These are phyloP conservation scores for Colletotrichum musicola DNA, from an alignment of 2,329 filamentous ascomycete genomes.

Conservation along the genomic window DNA sequence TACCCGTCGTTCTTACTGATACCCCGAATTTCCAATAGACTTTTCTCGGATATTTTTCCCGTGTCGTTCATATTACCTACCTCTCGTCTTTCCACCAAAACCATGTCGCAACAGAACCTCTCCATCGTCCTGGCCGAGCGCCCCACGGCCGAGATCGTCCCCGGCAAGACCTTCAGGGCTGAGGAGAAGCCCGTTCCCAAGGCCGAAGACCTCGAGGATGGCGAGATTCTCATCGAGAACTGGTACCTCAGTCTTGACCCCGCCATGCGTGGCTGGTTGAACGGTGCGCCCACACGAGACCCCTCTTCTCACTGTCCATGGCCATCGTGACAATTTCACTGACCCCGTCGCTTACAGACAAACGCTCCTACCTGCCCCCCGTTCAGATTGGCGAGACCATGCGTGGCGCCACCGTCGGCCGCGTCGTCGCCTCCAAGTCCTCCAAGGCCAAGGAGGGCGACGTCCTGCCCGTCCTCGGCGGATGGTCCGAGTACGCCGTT, in stretches of 20 bases:
- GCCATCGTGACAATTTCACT: background rate
- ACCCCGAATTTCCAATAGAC: background rate
- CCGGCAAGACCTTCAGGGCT: constrained; percentile 73
- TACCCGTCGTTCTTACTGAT: background rate
- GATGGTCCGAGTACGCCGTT: constrained; percentile 77
- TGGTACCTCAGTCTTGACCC: constrained; percentile 79
- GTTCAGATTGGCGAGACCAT: constrained; percentile 77
- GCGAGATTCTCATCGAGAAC: constrained; percentile 71
- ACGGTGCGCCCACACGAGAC: constrained; percentile 53
- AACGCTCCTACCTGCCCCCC: constrained; percentile 73
- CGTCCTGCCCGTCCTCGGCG: constrained; percentile 66
- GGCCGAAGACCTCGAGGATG: constrained; percentile 68
- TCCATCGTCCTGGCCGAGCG: constrained; percentile 73
- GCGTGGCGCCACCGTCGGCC: constrained; percentile 72
- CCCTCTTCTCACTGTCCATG: background rate
- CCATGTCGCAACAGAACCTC: constrained; percentile 60
- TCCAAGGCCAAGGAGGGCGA: constrained; percentile 67
- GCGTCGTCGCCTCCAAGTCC: constrained; percentile 72
- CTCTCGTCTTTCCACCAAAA: constrained; percentile 22
- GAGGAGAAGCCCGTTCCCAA: constrained; percentile 65
- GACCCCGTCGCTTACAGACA: constrained; percentile 48
- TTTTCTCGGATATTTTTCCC: background rate
- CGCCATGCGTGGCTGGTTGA: constrained; percentile 82
- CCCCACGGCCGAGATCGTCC: constrained; percentile 70
- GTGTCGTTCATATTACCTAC: background rate